Evolutionary conservation across 139 green algal genomes (phyloP).

Genomic region (Desmodesmus armatus): DNA sequence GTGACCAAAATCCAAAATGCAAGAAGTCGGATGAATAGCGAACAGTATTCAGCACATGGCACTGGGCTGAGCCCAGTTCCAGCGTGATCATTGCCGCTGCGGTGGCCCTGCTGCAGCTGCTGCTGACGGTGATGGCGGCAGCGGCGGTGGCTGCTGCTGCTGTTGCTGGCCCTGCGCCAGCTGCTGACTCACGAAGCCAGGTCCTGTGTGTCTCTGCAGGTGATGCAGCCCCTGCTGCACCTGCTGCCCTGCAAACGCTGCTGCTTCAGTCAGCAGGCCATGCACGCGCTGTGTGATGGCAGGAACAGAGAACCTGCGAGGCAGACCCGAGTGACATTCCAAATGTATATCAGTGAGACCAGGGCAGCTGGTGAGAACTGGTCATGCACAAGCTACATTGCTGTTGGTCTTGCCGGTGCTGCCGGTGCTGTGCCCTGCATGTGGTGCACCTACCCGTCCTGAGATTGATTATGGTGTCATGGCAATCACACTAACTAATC

Average conservation of each 20-base stretch:
- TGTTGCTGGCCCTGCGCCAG: constrained; percentile 14
- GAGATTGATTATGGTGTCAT: no score
- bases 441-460: no score
- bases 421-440: no score
- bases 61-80: no score
- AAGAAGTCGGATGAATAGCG: no score
- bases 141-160: constrained; percentile 13
- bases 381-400: no score
- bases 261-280: not conserved
- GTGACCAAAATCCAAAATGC: no score
- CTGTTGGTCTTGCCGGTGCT: no score
- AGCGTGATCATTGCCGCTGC: no score
- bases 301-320: constrained; percentile 16
- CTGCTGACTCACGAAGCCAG: not conserved
- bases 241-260: not conserved
- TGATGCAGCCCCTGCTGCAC: not conserved
- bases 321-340: not conserved
- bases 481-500: not conserved
- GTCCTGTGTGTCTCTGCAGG: not conserved
- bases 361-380: no score
- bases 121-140: not conserved
- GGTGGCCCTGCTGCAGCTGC: not conserved
- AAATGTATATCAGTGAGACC: no score
- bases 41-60: no score
- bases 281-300: not conserved